phyloP scores from a whole-genome alignment of 1,139 yeast genomes.

The Scheffersomyces titani region DNA sequence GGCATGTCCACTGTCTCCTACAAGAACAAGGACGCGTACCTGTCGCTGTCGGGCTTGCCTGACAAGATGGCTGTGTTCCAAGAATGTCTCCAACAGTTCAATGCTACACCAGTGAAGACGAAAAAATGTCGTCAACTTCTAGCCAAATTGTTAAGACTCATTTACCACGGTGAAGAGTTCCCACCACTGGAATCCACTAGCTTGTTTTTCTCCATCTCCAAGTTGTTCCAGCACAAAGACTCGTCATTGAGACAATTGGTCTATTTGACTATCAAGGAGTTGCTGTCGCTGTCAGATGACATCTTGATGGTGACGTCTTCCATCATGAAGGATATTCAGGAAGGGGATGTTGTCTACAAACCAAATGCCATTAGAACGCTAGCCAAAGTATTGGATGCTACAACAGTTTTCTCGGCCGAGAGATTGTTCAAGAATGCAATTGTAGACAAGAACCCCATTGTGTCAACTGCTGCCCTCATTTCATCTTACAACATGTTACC shows the following conservation, averaged over 20 bases:
- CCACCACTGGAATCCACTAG: conserved; percentile 91
- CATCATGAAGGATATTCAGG: conserved; percentile 96
- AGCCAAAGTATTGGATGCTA: conserved; percentile 84
- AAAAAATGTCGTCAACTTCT: conserved; percentile 79
- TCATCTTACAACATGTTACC: conserved; percentile 89
- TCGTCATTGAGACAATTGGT: conserved; percentile 91
- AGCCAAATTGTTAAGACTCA: conserved; percentile 69
- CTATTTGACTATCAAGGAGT: conserved; percentile 89
- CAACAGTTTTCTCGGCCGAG: conserved; percentile 93
- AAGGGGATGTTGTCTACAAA: conserved; percentile 80
- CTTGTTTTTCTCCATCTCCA: conserved; percentile 89
- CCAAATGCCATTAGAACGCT: conserved; percentile 95
- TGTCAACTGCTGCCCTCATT: conserved; percentile 89
- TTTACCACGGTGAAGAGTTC: conserved; percentile 84
- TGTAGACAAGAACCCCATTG: conserved; percentile 85
- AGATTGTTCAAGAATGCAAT: conserved; percentile 90
- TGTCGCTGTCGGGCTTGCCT: conserved; percentile 55
- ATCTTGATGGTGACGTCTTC: conserved; percentile 97
- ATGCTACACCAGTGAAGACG: conserved; percentile 88
- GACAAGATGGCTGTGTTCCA: conserved; percentile 98
- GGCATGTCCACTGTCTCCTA: conserved; percentile 77
- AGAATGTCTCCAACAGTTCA: conserved; percentile 91
- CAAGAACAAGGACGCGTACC: conserved; percentile 76
- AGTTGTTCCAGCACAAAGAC: conserved; percentile 91
- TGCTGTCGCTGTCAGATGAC: conserved; percentile 82